These are phyloP conservation scores for Mycena maculata DNA, from an alignment of 768 basidiomycete genomes.

Conservation along the genomic window DNA sequence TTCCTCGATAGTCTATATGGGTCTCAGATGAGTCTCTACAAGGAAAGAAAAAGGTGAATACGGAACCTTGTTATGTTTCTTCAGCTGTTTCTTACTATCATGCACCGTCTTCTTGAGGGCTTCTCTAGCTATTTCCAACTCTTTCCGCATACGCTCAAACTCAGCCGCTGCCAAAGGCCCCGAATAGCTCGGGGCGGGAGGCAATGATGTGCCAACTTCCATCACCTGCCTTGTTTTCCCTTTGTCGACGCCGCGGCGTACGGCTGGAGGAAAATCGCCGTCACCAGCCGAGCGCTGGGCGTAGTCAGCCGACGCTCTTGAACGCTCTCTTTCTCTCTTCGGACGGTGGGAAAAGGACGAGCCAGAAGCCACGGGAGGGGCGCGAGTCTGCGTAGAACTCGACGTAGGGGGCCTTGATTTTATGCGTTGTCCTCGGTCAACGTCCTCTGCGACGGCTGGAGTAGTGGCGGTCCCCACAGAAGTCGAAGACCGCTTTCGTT, in stretches of 20 bases:
- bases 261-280: neutral
- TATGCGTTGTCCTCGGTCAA: constrained; percentile 32
- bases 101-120: constrained; percentile 60
- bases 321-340: constrained; percentile 26
- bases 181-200: constrained; percentile 26
- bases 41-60: neutral
- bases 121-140: too few species aligned
- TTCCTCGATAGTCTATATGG: constrained; percentile 66
- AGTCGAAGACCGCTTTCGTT: constrained; percentile 31
- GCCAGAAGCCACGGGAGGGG: neutral
- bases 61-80: constrained; percentile 68
- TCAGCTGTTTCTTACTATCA: constrained; percentile 61
- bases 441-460: constrained; percentile 8
- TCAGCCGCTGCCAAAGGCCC: constrained; percentile 60
- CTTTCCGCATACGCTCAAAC: constrained; percentile 65
- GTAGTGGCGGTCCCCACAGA: constrained; percentile 9
- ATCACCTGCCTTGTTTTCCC: constrained; percentile 21
- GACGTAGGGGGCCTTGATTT: constrained; percentile 22
- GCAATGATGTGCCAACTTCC: neutral
- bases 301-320: neutral
- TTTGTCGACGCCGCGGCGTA: constrained; percentile 19
- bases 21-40: constrained; percentile 14
- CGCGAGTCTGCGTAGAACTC: constrained; percentile 11
- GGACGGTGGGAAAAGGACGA: constrained; percentile 14
- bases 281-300: neutral